A percentile compares a stretch with the other conserved stretches of the same genome.
Evolutionary conservation across 805 yeast species (phyloP).

Genomic region (Candida railenensis): DNA sequence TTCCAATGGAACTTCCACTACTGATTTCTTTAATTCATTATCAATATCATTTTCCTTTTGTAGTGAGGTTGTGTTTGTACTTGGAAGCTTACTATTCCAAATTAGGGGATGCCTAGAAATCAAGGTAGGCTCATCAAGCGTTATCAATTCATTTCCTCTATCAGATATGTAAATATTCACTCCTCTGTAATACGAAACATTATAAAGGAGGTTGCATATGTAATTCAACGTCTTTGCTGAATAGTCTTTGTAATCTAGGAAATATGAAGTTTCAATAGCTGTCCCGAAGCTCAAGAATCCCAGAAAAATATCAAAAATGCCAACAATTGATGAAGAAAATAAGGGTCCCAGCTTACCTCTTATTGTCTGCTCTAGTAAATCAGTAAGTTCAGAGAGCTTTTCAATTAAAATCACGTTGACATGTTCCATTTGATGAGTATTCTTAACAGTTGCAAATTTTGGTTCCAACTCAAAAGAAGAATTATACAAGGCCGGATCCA

Average conservation of each 20-base stretch:
- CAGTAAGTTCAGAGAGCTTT: slow-evolving; percentile 7
- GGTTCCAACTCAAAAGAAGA: background rate
- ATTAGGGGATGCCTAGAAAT: background rate
- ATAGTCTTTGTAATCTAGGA: slow-evolving; percentile 5
- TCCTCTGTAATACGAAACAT: slow-evolving; percentile 5
- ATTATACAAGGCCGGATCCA: background rate
- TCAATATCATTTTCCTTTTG: no score
- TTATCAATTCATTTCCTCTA: background rate
- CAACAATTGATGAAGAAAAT: slow-evolving; percentile 1
- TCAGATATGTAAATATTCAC: slow-evolving; percentile 4
- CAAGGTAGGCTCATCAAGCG: background rate
- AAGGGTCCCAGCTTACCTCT: background rate
- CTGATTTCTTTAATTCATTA: background rate
- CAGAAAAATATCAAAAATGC: slow-evolving; percentile 9
- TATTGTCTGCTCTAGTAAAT: slow-evolving; percentile 1
- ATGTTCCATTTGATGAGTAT: slow-evolving; percentile 2
- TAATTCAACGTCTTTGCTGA: slow-evolving; percentile 9
- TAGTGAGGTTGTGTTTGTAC: no score
- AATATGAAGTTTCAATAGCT: background rate
- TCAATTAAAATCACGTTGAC: slow-evolving; percentile 10
- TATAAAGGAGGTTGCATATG: slow-evolving; percentile 9
- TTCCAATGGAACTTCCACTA: slow-evolving; percentile 7
- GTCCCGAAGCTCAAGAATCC: background rate
- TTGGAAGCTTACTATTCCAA: no score
- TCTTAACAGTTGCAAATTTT: background rate